Evolutionary conservation across 352 stramenopile species (phyloP), one percentile per base, ranked within the genome.

Genomic region (Stephanocyclus meneghinianus): DNA sequence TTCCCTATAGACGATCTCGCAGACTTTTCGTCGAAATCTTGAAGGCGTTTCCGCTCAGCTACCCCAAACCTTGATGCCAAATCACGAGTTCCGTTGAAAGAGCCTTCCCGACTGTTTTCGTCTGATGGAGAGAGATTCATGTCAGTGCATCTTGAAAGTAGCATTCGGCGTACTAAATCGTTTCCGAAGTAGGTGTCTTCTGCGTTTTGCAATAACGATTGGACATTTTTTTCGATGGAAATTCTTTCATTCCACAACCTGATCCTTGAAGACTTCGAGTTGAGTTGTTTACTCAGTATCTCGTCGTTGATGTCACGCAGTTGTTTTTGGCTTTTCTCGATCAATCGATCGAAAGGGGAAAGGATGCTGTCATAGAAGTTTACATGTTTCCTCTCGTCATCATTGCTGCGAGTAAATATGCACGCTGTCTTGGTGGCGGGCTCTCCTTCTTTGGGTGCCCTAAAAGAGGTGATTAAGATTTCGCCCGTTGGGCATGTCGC

Each of bases 171-270:
- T 11, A 77, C 16, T 53, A 44, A 7, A 67, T 73, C 69, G 59
- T 60, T 16, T 0, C 55, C 35, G 59, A 90, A 90, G 47, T 79
- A 88, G 30, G 59, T 62, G 16, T 29, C 44, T 60, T 91, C 80
- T 6, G 71, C 60, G 45, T 72, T 16, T 53, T 87, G 30, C 3
- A 93, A 30, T 10, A 91, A 72, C 11, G 47, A 30, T 57, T 76
- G 53, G 42, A 94, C 61, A 35, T 84, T 67, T 13, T 87, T 66
- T 53, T 94, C 87, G 44, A 92, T 74, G 15, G 69, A 64, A 37
- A 85, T 57, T 37, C 90, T 73, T 60, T 89, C 74, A 1, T 86
- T 78, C 88, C 88, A 93, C 88, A 88, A 93, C 61, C 84, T 91
- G 85, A 55, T 64, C 71, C 50, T 86, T 9, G 40, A 42, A 60